These are phyloP conservation scores for Priceomyces fermenticarens DNA, from an alignment of 805 yeast genomes.

Conservation along the genomic window DNA sequence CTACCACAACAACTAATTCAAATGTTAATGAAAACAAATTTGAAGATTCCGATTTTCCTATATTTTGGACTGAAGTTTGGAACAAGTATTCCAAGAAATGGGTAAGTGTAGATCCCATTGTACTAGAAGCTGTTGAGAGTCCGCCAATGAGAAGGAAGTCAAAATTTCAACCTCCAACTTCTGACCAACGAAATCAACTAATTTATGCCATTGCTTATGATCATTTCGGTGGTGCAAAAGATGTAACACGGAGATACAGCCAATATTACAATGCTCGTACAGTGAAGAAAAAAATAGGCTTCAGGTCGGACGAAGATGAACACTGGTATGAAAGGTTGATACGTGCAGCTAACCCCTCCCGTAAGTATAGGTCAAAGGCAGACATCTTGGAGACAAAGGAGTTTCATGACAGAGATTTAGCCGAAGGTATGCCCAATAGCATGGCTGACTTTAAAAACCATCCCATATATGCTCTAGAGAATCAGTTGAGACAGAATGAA, in stretches of 20 bases:
- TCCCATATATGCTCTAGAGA: constrained; percentile 79
- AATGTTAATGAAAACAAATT: constrained; percentile 8
- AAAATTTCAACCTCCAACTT: constrained; percentile 69
- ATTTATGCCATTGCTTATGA: constrained; percentile 80
- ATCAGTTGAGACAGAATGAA: constrained; percentile 71
- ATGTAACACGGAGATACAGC: constrained; percentile 83
- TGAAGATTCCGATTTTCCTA: constrained; percentile 49
- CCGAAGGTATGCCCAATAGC: constrained; percentile 86
- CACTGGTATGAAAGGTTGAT: constrained; percentile 60
- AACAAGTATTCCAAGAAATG: constrained; percentile 67
- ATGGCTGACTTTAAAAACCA: constrained; percentile 82
- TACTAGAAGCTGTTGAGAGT: constrained; percentile 59
- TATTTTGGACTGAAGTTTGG: constrained; percentile 96
- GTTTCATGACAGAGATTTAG: constrained; percentile 56
- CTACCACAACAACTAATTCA: constrained; percentile 11
- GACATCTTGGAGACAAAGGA: constrained; percentile 61
- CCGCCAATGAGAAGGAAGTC: constrained; percentile 51
- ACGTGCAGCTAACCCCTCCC: constrained; percentile 23
- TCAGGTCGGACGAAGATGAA: constrained; percentile 49
- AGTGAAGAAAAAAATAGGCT: constrained; percentile 65
- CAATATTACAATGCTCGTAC: constrained; percentile 69
- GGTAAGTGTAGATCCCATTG: constrained; percentile 84
- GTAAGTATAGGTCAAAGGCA: constrained; percentile 19
- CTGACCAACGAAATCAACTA: constrained; percentile 55
- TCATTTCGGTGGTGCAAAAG: constrained; percentile 60